Evolutionary conservation across 805 yeast species (phyloP).

Genomic region (Yarrowia yakushimensis): DNA sequence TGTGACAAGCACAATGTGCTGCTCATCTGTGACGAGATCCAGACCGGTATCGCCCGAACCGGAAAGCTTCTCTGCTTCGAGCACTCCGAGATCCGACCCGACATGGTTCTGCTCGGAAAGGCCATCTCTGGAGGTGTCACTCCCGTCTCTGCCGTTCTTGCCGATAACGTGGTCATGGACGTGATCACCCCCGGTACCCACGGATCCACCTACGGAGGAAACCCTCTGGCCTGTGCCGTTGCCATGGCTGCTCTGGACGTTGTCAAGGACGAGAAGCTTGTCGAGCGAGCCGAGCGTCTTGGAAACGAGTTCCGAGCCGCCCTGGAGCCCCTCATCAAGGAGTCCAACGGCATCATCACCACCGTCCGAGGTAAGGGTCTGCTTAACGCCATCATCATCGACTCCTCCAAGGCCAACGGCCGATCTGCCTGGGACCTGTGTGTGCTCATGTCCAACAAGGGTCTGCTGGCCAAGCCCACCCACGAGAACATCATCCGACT

Average conservation of each 20-base stretch:
- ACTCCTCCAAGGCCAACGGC: conserved; percentile 76
- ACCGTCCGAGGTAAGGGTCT: conserved; percentile 81
- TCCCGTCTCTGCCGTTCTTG: conserved; percentile 87
- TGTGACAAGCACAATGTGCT: conserved; percentile 82
- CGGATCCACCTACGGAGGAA: conserved; percentile 98
- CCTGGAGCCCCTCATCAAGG: conserved; percentile 36
- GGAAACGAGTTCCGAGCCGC: conserved; percentile 65
- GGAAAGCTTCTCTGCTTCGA: conserved; percentile 91
- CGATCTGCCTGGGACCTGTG: conserved; percentile 96
- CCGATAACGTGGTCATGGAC: conserved; percentile 86
- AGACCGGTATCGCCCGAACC: conserved; percentile 96
- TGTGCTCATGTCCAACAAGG: conserved; percentile 78
- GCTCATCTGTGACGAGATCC: conserved; percentile 94
- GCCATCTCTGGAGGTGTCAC: conserved; percentile 93
- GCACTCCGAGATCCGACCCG: conserved; percentile 83
- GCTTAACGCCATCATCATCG: conserved; percentile 87
- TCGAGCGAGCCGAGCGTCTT: conserved; percentile 66
- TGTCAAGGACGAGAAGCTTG: conserved; percentile 79
- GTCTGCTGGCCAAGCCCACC: conserved; percentile 93
- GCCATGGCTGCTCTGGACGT: conserved; percentile 93
- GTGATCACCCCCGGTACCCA: conserved; percentile 92
- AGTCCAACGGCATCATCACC: conserved; percentile 48
- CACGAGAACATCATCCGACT: conserved; percentile 93
- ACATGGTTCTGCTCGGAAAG: conserved; percentile 83
- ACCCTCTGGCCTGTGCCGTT: conserved; percentile 88